Conservation (phyloP, 2,329 filamentous ascomycete genomes). For the Botryosphaeria dothidea region DNA sequence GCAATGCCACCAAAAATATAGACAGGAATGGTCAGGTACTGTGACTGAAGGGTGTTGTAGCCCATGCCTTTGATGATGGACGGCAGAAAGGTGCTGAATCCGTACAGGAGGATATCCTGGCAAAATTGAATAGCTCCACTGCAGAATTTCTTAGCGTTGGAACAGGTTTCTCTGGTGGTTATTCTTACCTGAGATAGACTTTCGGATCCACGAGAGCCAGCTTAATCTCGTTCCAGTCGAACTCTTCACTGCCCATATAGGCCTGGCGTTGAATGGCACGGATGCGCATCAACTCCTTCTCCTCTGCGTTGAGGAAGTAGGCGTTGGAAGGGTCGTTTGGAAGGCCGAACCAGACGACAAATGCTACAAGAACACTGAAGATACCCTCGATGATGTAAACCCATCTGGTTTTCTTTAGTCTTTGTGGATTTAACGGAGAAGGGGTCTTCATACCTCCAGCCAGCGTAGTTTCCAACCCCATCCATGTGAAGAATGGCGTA, state of each 20-base stretch:
- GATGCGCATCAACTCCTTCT: slow-evolving; percentile 53
- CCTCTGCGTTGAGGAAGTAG: slow-evolving; percentile 51
- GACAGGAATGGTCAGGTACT: slow-evolving; percentile 59
- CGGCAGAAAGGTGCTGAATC: slow-evolving; percentile 61
- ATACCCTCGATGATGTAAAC: slow-evolving; percentile 26
- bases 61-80: slow-evolving; percentile 56
- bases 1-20: slow-evolving; percentile 52
- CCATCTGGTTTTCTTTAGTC: slow-evolving; percentile 2
- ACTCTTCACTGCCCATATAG: slow-evolving; percentile 54
- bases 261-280: slow-evolving; percentile 46
- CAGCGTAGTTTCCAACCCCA: slow-evolving; percentile 44
- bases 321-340: slow-evolving; percentile 50
- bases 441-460: slow-evolving; percentile 39
- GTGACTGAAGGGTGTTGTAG: slow-evolving; percentile 52
- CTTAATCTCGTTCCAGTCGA: slow-evolving; percentile 53
- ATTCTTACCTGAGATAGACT: slow-evolving; percentile 41
- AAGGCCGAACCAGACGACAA: slow-evolving; percentile 48
- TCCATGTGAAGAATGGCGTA: slow-evolving; percentile 46
- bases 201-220: slow-evolving; percentile 54
- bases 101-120: slow-evolving; percentile 55
- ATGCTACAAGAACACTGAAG: slow-evolving; percentile 26
- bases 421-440: too few relatives aligned
- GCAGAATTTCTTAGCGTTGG: not conserved
- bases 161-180: not conserved
- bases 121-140: slow-evolving; percentile 53